Base-by-base conservation (phyloP, 768 basidiomycete genomes). In the Flagelloscypha sp. region DNA sequence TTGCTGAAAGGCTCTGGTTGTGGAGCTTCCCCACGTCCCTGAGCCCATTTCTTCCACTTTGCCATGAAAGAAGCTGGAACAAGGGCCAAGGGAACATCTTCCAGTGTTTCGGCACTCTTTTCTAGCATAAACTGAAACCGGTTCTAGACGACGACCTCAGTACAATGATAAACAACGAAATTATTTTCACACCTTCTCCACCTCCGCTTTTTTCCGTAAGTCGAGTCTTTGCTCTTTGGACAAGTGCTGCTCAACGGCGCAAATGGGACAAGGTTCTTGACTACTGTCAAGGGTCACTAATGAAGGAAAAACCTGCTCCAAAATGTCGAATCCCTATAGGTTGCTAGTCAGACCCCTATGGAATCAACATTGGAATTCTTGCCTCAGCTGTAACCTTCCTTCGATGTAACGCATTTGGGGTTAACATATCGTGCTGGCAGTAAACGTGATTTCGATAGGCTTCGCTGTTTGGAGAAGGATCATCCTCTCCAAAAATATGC, bases 151-250 rank as follows among this genome's bases (percentile, higher is more conserved):
- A n/a, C n/a, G n/a, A n/a, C 25, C n/a, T n/a, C n/a, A n/a, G n/a
- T n/a, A n/a, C n/a, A n/a, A n/a, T n/a, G n/a, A n/a, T n/a, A n/a
- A n/a, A n/a, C n/a, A n/a, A n/a, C n/a, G n/a, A n/a, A n/a, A n/a
- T n/a, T n/a, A n/a, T n/a, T n/a, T n/a, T 32, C 37, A 19, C 36
- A 80, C 86, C 76, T 84, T 87, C 58, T 88, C 86, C 13, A 81
- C 76, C 50, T 86, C 86, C 17, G 80, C 81, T 37, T 65, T 70
- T 52, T 67, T 77, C 25, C 80, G 75, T 27, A 68, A 43, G 43
- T 74, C 78, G 25, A 66, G 70, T 47, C 71, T 81, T 41, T 75
- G 77, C 48, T 76, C 76, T 48, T 68, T 73, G 6, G 72, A 75
- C 22, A 61, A 65, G 32, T 74, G 67, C 13, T 71, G 58, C 8